Percentiles rank a stretch among this genome's conserved stretches.
These are phyloP conservation scores for Bombardia bombarda DNA, from an alignment of 495 filamentous ascomycete genomes.

Conservation along the genomic window DNA sequence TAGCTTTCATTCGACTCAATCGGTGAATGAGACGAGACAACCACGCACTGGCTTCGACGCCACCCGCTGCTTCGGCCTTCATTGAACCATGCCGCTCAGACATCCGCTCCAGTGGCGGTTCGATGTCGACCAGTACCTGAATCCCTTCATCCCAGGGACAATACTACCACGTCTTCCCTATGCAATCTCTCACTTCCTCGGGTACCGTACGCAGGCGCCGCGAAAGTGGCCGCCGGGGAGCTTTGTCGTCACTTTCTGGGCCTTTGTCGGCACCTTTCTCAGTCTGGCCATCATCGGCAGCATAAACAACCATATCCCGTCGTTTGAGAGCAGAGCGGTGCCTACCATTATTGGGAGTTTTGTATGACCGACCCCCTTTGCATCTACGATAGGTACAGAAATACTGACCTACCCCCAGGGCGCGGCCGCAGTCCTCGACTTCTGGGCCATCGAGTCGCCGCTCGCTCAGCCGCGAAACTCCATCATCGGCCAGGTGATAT, in stretches of 20 bases:
- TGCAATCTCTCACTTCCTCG: conserved; percentile 43
- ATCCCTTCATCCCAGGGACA: conserved; percentile 50
- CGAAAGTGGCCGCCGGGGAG: conserved; percentile 35
- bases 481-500: conserved; percentile 63
- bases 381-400: neutral
- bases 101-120: conserved; percentile 40
- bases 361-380: conserved; percentile 21
- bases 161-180: conserved; percentile 36
- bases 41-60: too few species aligned
- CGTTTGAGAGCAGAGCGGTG: conserved; percentile 26
- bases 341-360: conserved; percentile 46
- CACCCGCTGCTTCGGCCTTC: too few species aligned
- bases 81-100: too few species aligned
- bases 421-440: conserved; percentile 69
- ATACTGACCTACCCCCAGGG: conserved; percentile 38
- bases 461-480: conserved; percentile 76
- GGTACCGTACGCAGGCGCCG: conserved; percentile 30
- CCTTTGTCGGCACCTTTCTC: conserved; percentile 46
- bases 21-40: too few species aligned
- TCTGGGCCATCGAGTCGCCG: conserved; percentile 68
- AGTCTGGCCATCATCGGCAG: conserved; percentile 41
- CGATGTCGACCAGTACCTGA: conserved; percentile 59
- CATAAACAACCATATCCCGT: conserved; percentile 28
- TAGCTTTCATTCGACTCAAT: too few species aligned
- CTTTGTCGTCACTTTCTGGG: conserved; percentile 40